phyloP scores from a whole-genome alignment of 108 stramenopile genomes.

The Cyclotella sp. region DNA sequence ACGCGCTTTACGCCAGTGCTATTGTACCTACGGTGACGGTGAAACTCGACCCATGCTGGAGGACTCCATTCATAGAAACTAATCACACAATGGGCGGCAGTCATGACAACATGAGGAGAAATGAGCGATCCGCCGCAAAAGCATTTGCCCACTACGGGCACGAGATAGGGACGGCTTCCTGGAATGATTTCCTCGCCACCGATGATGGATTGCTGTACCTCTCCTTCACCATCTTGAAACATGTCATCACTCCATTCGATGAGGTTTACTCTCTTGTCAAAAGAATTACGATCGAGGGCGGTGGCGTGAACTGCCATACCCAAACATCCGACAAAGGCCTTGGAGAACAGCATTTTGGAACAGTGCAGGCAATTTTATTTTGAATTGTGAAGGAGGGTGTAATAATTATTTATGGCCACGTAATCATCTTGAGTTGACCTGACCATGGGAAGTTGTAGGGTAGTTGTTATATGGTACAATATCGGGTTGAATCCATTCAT shows the following conservation, averaged over 20 bases:
- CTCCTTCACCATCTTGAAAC: neutral
- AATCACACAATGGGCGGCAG: slow-evolving; percentile 15
- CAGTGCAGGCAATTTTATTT: no score
- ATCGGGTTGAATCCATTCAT: no score
- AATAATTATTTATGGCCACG: no score
- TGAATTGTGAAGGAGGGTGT: no score
- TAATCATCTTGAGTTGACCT: no score
- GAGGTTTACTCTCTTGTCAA: neutral
- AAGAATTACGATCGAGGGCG: no score
- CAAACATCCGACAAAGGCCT: no score
- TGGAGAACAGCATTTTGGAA: no score
- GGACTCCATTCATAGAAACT: neutral
- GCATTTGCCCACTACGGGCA: slow-evolving; percentile 1
- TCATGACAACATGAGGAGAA: slow-evolving; percentile 11
- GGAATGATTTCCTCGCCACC: neutral
- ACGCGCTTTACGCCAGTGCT: neutral
- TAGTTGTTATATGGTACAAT: no score
- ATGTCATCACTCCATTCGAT: slow-evolving; percentile 6
- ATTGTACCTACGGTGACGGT: neutral
- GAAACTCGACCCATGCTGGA: slow-evolving; percentile 9
- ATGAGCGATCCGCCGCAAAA: slow-evolving; percentile 14
- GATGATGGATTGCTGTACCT: neutral
- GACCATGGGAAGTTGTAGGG: no score
- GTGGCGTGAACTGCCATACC: no score
- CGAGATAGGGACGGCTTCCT: slow-evolving; percentile 11